A percentile compares a stretch with the other conserved stretches of the same genome.
These are phyloP conservation scores for Sphaerulina musiva DNA, from an alignment of 2,329 filamentous ascomycete genomes.

Conservation along the genomic window DNA sequence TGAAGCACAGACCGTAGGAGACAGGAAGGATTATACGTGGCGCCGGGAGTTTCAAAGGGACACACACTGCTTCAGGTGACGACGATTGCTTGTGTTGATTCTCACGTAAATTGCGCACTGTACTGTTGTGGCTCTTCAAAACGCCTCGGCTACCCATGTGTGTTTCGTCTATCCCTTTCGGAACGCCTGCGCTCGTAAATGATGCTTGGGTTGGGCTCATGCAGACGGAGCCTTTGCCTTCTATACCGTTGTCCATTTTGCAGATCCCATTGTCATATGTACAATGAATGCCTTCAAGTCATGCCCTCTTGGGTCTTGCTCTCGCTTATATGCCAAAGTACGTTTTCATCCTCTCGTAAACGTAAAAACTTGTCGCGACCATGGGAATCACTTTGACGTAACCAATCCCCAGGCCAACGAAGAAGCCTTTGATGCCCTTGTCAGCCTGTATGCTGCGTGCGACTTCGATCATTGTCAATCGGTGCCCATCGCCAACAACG, in stretches of 20 bases:
- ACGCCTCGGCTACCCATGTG: background rate
- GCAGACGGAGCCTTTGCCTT: background rate
- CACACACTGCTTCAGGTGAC: too few species aligned
- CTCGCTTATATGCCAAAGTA: slow-evolving; percentile 42
- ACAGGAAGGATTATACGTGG: too few species aligned
- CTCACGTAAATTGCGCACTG: background rate
- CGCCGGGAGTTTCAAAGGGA: too few species aligned
- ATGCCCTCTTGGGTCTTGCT: background rate
- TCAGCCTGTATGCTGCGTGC: slow-evolving; percentile 67
- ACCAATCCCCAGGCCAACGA: slow-evolving; percentile 85
- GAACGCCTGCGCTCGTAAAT: background rate
- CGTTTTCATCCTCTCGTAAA: slow-evolving; percentile 59
- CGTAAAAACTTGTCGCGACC: slow-evolving; percentile 66
- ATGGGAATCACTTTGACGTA: slow-evolving; percentile 93
- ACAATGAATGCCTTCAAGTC: background rate
- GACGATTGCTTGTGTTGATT: background rate
- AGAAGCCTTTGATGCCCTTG: slow-evolving; percentile 74
- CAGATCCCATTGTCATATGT: background rate
- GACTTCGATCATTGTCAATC: slow-evolving; percentile 73
- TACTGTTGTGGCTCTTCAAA: background rate
- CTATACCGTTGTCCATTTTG: background rate
- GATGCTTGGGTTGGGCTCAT: background rate
- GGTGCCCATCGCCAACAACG: slow-evolving; percentile 81
- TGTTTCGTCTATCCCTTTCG: background rate
- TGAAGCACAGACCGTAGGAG: too few species aligned